A percentile compares a stretch with the other conserved stretches of the same genome.
phyloP scores from a whole-genome alignment of 2,329 filamentous ascomycete species.

The Colletotrichum tanaceti region DNA sequence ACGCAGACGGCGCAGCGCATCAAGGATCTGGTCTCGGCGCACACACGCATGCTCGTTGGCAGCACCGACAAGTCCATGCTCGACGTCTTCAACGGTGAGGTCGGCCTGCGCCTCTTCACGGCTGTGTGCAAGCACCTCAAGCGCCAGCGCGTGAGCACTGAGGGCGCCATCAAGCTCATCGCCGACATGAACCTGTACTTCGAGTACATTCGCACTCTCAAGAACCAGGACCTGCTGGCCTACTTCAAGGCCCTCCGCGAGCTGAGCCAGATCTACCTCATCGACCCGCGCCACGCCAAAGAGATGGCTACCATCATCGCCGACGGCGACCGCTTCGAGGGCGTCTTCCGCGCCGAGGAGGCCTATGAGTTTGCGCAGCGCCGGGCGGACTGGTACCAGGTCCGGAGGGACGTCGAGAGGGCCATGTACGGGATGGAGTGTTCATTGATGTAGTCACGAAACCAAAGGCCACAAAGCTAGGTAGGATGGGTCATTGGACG shows the following conservation, averaged over 20 bases:
- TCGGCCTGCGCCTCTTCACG: slow-evolving; percentile 90
- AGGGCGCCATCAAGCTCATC: slow-evolving; percentile 91
- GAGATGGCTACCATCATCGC: slow-evolving; percentile 96
- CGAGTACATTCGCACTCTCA: slow-evolving; percentile 82
- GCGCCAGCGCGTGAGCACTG: slow-evolving; percentile 89
- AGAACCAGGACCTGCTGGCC: slow-evolving; percentile 83
- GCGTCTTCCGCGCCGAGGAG: slow-evolving; percentile 94
- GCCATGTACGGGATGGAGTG: slow-evolving; percentile 98
- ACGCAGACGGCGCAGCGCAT: slow-evolving; percentile 83
- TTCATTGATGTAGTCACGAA: slow-evolving; percentile 73
- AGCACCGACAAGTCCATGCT: slow-evolving; percentile 98
- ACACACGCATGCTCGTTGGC: slow-evolving; percentile 92
- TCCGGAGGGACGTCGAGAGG: slow-evolving; percentile 88
- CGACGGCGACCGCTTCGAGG: slow-evolving; percentile 87
- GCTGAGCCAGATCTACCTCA: slow-evolving; percentile 94
- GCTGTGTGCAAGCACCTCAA: slow-evolving; percentile 98
- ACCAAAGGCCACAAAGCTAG: not conserved
- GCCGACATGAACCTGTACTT: slow-evolving; percentile 97
- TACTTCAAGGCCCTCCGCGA: slow-evolving; percentile 95
- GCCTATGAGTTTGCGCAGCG: slow-evolving; percentile 97
- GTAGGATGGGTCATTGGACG: not conserved
- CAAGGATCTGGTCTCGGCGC: slow-evolving; percentile 85
- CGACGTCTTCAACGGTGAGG: slow-evolving; percentile 98
- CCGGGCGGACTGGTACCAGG: slow-evolving; percentile 93
- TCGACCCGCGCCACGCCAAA: slow-evolving; percentile 86